phyloP scores from a whole-genome alignment of 495 filamentous ascomycete genomes.

The Talaromyces nanjingensis region DNA sequence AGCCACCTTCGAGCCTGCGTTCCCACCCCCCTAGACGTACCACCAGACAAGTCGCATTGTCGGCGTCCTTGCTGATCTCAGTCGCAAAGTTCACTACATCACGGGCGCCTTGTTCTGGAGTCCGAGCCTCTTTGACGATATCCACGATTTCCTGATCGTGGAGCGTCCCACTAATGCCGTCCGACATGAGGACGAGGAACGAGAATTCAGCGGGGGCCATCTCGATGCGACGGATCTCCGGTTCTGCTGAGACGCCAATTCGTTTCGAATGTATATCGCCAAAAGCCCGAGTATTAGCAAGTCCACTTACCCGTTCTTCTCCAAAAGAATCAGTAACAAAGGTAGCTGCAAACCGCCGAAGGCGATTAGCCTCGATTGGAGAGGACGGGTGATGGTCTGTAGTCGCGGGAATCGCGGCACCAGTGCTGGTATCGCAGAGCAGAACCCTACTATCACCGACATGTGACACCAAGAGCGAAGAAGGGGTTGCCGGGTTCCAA shows the following conservation, averaged over 20 bases:
- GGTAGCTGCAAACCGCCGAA: conserved; percentile 76
- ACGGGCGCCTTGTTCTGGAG: conserved; percentile 75
- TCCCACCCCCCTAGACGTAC: conserved; percentile 93
- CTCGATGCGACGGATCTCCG: conserved; percentile 70
- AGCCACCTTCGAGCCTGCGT: conserved; percentile 76
- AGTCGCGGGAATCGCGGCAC: conserved; percentile 71
- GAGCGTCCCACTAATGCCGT: conserved; percentile 78
- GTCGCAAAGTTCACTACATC: conserved; percentile 80
- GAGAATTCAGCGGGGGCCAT: conserved; percentile 73
- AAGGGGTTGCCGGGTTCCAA: conserved; percentile 83
- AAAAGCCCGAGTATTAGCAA: conserved; percentile 91
- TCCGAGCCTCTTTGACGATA: conserved; percentile 85
- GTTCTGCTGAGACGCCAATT: conserved; percentile 88
- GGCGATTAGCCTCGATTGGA: conserved; percentile 71
- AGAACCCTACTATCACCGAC: conserved; percentile 90
- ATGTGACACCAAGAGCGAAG: conserved; percentile 79
- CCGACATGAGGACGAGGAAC: conserved; percentile 81
- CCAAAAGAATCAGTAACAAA: conserved; percentile 95
- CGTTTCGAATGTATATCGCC: conserved; percentile 88
- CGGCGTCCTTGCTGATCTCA: conserved; percentile 72
- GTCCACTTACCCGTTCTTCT: conserved; percentile 87
- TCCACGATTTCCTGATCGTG: conserved; percentile 93
- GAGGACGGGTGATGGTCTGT: conserved; percentile 85
- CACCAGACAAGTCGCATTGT: conserved; percentile 94
- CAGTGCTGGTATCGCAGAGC: conserved; percentile 73